phyloP scores from a whole-genome alignment of 345 rosid genomes.

The Aquilaria yunnanensis region DNA sequence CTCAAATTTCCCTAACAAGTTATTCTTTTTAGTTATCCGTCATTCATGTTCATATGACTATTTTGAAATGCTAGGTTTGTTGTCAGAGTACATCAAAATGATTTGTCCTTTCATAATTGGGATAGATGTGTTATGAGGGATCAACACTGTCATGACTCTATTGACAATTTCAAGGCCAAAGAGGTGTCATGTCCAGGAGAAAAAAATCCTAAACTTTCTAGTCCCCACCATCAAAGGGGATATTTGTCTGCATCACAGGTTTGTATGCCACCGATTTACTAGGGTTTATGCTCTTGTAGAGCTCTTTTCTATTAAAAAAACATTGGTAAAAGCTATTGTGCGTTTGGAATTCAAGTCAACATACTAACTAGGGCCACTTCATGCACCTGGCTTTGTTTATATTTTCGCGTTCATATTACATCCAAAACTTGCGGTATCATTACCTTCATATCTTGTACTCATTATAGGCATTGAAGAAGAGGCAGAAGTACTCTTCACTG shows the following conservation, averaged over 20 bases:
- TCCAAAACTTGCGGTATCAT: too few species aligned
- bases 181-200: slow-evolving; percentile 19
- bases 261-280: slow-evolving; percentile 21
- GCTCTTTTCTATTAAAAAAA: slow-evolving; percentile 21
- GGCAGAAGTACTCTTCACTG: too few species aligned
- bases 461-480: too few species aligned
- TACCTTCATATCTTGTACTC: too few species aligned
- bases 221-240: slow-evolving; percentile 12
- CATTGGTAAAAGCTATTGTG: slow-evolving; percentile 19
- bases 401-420: too few species aligned
- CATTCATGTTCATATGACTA: slow-evolving; percentile 23
- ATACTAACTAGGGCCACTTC: slow-evolving; percentile 26
- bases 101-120: slow-evolving; percentile 24
- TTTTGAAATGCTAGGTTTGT: slow-evolving; percentile 17
- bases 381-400: slow-evolving; percentile 7
- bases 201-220: slow-evolving; percentile 21
- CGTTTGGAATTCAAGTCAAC: slow-evolving; percentile 23
- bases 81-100: slow-evolving; percentile 22
- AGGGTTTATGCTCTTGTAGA: slow-evolving; percentile 21
- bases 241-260: slow-evolving; percentile 20
- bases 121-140: slow-evolving; percentile 18
- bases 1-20: slow-evolving; percentile 20
- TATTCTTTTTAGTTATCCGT: slow-evolving; percentile 16
- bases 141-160: slow-evolving; percentile 18
- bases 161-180: slow-evolving; percentile 23